Conservation (phyloP, 108 stramenopile species). For the Pseudonitzschia pungens region DNA sequence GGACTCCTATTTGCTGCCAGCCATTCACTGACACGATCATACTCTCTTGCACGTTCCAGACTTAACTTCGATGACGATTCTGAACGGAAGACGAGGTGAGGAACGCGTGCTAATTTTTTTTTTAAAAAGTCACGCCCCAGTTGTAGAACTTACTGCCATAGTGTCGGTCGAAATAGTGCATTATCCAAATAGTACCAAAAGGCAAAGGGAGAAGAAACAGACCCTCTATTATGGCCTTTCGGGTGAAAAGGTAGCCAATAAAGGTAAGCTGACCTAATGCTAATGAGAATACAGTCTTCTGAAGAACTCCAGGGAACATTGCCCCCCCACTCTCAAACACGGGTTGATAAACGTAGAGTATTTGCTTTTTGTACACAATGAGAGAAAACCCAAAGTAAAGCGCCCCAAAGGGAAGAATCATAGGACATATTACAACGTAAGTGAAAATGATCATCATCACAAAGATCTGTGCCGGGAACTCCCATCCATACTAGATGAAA, state of each 20-base stretch:
- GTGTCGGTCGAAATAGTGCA: constrained; percentile 51
- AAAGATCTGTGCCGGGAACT: constrained; percentile 80
- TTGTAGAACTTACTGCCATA: constrained; percentile 44
- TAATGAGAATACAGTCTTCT: constrained; percentile 77
- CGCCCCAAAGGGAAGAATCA: constrained; percentile 79
- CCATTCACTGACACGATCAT: constrained; percentile 64
- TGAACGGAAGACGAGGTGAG: constrained; percentile 5
- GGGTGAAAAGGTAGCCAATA: constrained; percentile 75
- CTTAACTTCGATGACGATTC: constrained; percentile 67
- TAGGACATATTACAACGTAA: constrained; percentile 75
- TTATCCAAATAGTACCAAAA: constrained; percentile 65
- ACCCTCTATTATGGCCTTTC: constrained; percentile 41
- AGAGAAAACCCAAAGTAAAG: constrained; percentile 75
- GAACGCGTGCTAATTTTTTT: too few species aligned
- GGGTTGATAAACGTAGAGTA: constrained; percentile 70
- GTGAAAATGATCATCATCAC: constrained; percentile 81
- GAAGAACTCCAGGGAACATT: constrained; percentile 71
- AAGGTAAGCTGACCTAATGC: constrained; percentile 82
- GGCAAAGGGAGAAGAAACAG: constrained; percentile 69
- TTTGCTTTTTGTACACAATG: constrained; percentile 89
- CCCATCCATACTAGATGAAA: constrained; percentile 76
- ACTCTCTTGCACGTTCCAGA: constrained; percentile 84
- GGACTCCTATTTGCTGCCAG: constrained; percentile 19
- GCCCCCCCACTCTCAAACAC: constrained; percentile 62
- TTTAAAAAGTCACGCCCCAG: background rate